Evolutionary conservation across 768 basidiomycete species (phyloP), one percentile per base, ranked within the genome.

Genomic region (Artomyces pyxidatus): DNA sequence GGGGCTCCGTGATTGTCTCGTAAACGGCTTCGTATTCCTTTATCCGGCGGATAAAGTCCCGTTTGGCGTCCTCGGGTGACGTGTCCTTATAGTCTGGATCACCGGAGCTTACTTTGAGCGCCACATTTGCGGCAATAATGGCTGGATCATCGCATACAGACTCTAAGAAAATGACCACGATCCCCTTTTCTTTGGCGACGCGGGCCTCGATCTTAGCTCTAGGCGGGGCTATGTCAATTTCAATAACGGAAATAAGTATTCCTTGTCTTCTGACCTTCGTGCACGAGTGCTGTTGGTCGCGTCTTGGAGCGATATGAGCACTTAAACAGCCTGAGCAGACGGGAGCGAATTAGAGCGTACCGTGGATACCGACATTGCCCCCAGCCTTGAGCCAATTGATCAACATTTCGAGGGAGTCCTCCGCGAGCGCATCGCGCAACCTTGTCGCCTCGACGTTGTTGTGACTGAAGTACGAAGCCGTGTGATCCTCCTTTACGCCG

Each of bases 41-140:
- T 59, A 99, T 99, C 19, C 96, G 83, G 49, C 83, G 80, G 48
- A 88, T 66, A 64, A 99, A 99, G 69, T 99, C 96, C 22, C 71
- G 72, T 64, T 92, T 82, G 25, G 96, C 96, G 48, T 82, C 77
- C 62, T 93, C 88, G 16, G 73, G 82, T 1, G 87, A 83, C 66
- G 80, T 87, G 58, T 89, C 84, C 60, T 88, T 87, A 71, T 99
- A 99, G 65, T 99, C 96, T 0, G 96, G 96, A 70, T 99, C 96
- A 17, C 96, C 96, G 1, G 89, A 92, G 49, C 80, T 81, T 40
- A 97, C 93, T 69, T 99, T 99, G 52, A 98, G 76, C 7, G 89
- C 92, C 37, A 99, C 83, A 61, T 99, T 99, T 17, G 94, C 84
- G 0, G 96, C 94, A 51, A 99, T 93, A 54, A 95, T 78, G 1